Evolutionary conservation across 805 yeast genomes (phyloP).

Genomic region (Schwanniomyces vanrijiae): DNA sequence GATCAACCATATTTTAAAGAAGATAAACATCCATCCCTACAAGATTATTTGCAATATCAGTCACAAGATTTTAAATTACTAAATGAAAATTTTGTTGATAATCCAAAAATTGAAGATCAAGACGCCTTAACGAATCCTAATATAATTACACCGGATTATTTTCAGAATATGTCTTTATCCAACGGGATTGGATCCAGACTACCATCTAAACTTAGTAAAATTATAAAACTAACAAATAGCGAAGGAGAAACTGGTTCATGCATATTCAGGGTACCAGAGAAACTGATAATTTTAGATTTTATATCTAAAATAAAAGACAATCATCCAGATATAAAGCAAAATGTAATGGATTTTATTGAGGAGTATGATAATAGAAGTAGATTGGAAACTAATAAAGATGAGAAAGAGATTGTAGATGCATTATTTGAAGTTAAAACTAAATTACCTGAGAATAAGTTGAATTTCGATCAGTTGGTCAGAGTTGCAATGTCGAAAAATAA

Average conservation of each 20-base stretch:
- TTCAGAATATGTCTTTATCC: conserved; percentile 20
- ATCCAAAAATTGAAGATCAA: conserved; percentile 5
- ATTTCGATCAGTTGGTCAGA: conserved; percentile 49
- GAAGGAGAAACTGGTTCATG: conserved; percentile 36
- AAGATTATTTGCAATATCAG: conserved; percentile 31
- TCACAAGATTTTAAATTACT: conserved; percentile 18
- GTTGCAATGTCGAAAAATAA: conserved; percentile 25
- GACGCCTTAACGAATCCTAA: conserved; percentile 12
- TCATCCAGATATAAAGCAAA: conserved; percentile 26
- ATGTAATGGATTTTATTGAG: conserved; percentile 19
- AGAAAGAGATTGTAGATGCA: conserved; percentile 21
- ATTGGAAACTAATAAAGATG: conserved; percentile 16
- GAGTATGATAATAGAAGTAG: conserved; percentile 23
- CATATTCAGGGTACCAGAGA: conserved; percentile 66
- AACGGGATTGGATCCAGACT: conserved; percentile 22
- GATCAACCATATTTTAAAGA: conserved; percentile 32
- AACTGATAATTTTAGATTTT: conserved; percentile 68
- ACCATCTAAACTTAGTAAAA: conserved; percentile 12
- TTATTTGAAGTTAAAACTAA: conserved; percentile 30
- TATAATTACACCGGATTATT: conserved; percentile 29
- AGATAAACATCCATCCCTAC: conserved; percentile 18
- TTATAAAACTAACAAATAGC: conserved; percentile 18
- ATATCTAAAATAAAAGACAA: conserved; percentile 48
- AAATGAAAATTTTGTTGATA: conserved; percentile 6
- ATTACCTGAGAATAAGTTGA: conserved; percentile 26